Percentiles rank a stretch among this genome's conserved stretches.
Evolutionary conservation across 441 rosid species (phyloP).

Genomic region (Pelargonium citronellum): DNA sequence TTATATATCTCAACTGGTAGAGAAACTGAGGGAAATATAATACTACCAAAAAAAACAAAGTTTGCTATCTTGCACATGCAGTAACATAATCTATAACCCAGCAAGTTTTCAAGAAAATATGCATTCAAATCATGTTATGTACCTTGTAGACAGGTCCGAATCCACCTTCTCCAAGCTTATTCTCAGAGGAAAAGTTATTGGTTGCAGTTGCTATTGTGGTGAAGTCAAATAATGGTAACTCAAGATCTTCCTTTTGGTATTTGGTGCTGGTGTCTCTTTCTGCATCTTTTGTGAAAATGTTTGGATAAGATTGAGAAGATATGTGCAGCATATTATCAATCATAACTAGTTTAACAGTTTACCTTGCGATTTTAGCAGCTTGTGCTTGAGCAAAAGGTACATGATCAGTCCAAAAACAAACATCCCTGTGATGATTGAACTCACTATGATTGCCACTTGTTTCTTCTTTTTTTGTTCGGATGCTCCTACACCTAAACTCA

Average conservation of each 20-base stretch:
- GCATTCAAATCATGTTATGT: slow-evolving; percentile 7
- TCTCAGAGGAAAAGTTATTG: slow-evolving; percentile 24
- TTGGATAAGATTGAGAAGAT: no score
- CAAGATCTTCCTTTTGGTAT: slow-evolving; percentile 25
- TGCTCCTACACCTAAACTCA: neutral
- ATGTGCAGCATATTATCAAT: neutral
- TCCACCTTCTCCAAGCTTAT: slow-evolving; percentile 45
- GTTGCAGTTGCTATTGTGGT: slow-evolving; percentile 29
- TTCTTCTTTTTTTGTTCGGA: neutral
- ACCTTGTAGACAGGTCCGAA: slow-evolving; percentile 36
- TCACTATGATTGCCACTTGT: neutral
- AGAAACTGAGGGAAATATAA: no score
- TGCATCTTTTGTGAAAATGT: neutral
- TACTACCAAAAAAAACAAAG: no score
- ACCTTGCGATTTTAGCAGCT: neutral
- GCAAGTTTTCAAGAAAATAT: neutral
- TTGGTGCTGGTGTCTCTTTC: neutral
- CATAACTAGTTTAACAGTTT: neutral
- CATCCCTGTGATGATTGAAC: neutral
- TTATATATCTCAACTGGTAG: no score
- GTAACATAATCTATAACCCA: neutral
- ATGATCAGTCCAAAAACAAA: neutral
- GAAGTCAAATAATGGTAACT: slow-evolving; percentile 30
- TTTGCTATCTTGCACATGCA: neutral
- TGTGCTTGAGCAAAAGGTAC: neutral